Base-by-base conservation (phyloP, 2,329 filamentous ascomycete species). In the Aspergillus proliferans region DNA sequence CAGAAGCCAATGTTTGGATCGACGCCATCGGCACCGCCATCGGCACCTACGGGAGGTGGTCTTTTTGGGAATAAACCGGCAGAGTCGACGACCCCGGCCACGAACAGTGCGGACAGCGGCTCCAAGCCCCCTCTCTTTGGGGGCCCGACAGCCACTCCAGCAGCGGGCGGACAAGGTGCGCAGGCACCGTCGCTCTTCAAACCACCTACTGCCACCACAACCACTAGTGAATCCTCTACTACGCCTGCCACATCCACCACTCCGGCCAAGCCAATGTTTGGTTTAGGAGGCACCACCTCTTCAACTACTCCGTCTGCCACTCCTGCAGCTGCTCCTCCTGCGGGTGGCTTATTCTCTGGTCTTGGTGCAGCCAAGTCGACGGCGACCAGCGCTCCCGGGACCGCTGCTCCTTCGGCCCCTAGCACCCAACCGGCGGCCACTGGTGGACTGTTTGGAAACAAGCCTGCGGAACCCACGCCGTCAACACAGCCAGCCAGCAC, bases 231-330 rank as follows among this genome's bases (percentile, higher is more conserved):
- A 22, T 52, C 62, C 15, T 53, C 60, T 38, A 56, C 59, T 43
- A 55, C 61, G 14, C 51, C 61, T 15, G 52, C 60, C 18, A 49
- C 64, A 36, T 63, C 66, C 28, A 57, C 65, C 22, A 64, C 66
- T 33, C 63, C 65, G 12, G 63, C 67, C 52, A 68, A 68, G 47
- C 54, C 66, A 39, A 47, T 62, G n/a, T 70, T 70, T 52, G 58
- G 62, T 22, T 45, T 64, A 21, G 64, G 64, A 7, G 58, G 56
- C 18, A 47, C 64, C 28, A 57, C 67, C 43, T 58, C 65, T 5
- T 63, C 65, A 3, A 55, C 63, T 49, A 57, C 62, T 14, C 58
- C 60, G 21, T 65, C 65, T 9, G 57, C 64, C 18, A 65, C 65
- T 10, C 61, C 65, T 14, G 59, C 64, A 10, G 52, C 63, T 24